Conservation (phyloP, 73 alveolate genomes). For the Paramecium sonneborni region DNA sequence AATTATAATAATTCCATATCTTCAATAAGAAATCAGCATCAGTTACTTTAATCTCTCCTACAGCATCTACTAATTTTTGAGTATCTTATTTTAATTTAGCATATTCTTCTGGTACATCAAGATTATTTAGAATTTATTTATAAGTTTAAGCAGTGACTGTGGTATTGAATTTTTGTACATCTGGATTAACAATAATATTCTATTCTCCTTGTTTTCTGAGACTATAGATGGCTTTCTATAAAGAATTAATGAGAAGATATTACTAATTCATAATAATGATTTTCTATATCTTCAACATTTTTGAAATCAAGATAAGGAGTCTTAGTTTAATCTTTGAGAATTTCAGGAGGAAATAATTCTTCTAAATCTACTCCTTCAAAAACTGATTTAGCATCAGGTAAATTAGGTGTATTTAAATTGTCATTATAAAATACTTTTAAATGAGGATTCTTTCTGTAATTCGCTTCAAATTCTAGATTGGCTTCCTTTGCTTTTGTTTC, state of each 20-base stretch:
- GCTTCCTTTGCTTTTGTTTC: background rate
- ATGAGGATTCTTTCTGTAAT: background rate
- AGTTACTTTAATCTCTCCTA: constrained; percentile 21
- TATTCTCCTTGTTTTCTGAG: background rate
- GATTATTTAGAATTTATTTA: background rate
- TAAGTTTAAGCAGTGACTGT: background rate
- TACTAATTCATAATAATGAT: constrained; percentile 18
- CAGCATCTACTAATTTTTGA: constrained; percentile 34
- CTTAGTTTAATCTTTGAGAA: background rate
- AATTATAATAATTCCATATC: constrained; percentile 49
- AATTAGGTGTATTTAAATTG: background rate
- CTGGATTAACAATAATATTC: constrained; percentile 9
- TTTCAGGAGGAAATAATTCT: background rate
- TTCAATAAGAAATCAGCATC: constrained; percentile 35
- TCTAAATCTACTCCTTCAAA: constrained; percentile 45
- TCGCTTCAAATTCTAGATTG: background rate
- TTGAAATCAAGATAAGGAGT: constrained; percentile 23
- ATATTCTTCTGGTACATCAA: background rate
- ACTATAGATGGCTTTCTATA: constrained; percentile 28
- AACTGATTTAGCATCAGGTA: constrained; percentile 14
- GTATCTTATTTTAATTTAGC: constrained; percentile 1
- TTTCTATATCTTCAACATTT: constrained; percentile 15
- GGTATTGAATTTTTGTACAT: background rate
- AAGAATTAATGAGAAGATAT: background rate
- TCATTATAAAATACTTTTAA: constrained; percentile 1